These are phyloP conservation scores for Saccharomyces mikatae DNA, from an alignment of 805 yeast genomes.

Conservation along the genomic window DNA sequence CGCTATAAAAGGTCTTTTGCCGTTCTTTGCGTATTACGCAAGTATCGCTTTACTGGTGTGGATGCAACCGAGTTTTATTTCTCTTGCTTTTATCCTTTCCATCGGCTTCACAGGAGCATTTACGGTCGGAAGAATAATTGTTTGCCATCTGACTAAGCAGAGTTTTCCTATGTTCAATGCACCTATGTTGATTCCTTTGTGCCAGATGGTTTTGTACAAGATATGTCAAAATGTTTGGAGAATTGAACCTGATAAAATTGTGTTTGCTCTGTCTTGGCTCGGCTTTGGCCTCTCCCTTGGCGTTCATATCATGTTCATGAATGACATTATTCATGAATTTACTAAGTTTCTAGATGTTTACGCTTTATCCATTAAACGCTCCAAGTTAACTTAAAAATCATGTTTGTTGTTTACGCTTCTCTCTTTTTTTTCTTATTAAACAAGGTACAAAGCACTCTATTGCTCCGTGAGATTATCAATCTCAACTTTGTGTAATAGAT, in stretches of 20 bases:
- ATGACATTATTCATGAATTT: slow-evolving; percentile 71
- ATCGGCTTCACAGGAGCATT: slow-evolving; percentile 75
- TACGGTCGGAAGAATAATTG: slow-evolving; percentile 82
- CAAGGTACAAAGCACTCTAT: neutral
- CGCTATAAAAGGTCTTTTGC: slow-evolving; percentile 52
- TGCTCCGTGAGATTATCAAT: neutral
- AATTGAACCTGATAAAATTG: slow-evolving; percentile 34
- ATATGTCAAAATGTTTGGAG: slow-evolving; percentile 20
- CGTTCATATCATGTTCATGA: slow-evolving; percentile 61
- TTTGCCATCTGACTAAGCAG: slow-evolving; percentile 77
- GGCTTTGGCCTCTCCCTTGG: slow-evolving; percentile 64
- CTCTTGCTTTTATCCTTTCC: slow-evolving; percentile 55
- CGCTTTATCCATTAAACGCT: slow-evolving; percentile 77
- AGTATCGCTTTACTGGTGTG: slow-evolving; percentile 41
- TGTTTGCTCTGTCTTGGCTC: slow-evolving; percentile 49
- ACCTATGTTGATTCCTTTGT: slow-evolving; percentile 58
- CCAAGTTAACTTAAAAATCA: slow-evolving; percentile 36
- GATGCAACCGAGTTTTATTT: slow-evolving; percentile 41
- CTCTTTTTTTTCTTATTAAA: neutral
- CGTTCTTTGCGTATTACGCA: slow-evolving; percentile 52
- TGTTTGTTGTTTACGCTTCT: neutral
- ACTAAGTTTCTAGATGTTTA: slow-evolving; percentile 76
- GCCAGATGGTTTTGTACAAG: slow-evolving; percentile 34
- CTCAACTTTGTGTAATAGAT: neutral
- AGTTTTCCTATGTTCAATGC: slow-evolving; percentile 65